A percentile compares a stretch with the other conserved stretches of the same genome.
These are phyloP conservation scores for Cicer chorassanicum DNA, from an alignment of 306 rosid genomes.

Conservation along the genomic window DNA sequence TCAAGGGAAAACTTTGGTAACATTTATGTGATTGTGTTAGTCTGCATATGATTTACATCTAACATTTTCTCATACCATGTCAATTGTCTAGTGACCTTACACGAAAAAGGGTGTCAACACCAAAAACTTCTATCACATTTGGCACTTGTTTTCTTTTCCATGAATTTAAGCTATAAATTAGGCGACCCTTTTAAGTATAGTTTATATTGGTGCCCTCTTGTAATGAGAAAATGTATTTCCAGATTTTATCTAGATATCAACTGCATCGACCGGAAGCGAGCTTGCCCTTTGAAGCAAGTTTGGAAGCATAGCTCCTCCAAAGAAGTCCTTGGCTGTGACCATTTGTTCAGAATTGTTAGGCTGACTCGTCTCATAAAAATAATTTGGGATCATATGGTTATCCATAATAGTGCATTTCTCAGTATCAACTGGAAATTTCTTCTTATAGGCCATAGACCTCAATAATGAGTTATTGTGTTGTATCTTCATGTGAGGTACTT, in stretches of 20 bases:
- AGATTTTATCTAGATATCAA: slow-evolving; percentile 68
- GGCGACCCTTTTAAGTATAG: slow-evolving; percentile 22
- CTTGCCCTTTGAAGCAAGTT: slow-evolving; percentile 84
- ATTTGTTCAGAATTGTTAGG: slow-evolving; percentile 56
- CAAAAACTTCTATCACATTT: slow-evolving; percentile 36
- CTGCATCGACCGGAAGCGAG: slow-evolving; percentile 96
- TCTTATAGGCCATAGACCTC: slow-evolving; percentile 42
- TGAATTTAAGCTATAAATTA: slow-evolving; percentile 15
- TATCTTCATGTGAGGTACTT: slow-evolving; percentile 41
- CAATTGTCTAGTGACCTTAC: slow-evolving; percentile 34
- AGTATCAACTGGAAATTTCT: slow-evolving; percentile 45
- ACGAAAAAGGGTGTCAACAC: slow-evolving; percentile 41
- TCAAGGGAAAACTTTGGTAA: slow-evolving; percentile 24
- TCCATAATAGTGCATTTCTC: slow-evolving; percentile 46
- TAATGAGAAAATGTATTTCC: slow-evolving; percentile 37
- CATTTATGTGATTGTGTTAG: slow-evolving; percentile 42
- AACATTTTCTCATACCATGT: slow-evolving; percentile 26
- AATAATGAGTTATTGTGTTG: slow-evolving; percentile 44
- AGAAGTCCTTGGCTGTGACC: slow-evolving; percentile 69
- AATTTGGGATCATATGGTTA: slow-evolving; percentile 44
- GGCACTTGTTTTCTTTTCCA: slow-evolving; percentile 37
- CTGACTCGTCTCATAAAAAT: slow-evolving; percentile 38
- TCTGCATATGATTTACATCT: slow-evolving; percentile 47
- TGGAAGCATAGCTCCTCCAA: slow-evolving; percentile 64
- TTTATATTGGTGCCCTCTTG: slow-evolving; percentile 17